Evolutionary conservation across 345 rosid genomes (phyloP).

Genomic region (Barbarea vulgaris): DNA sequence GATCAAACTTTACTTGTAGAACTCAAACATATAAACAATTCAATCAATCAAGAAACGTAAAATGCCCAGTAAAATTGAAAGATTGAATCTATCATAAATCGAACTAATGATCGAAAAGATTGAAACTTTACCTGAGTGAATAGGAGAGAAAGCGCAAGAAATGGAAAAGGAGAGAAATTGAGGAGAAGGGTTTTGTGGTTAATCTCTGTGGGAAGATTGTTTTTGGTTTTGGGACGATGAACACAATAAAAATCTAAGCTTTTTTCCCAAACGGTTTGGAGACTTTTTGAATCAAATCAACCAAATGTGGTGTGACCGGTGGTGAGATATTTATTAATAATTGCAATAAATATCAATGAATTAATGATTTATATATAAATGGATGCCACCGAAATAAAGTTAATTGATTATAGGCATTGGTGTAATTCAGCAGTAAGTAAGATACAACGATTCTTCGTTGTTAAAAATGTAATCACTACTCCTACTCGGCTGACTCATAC

Average conservation of each 20-base stretch:
- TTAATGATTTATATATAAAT: background rate
- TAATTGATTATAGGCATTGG: background rate
- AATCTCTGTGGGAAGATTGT: too few relatives aligned
- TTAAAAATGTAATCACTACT: background rate
- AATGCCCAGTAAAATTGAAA: background rate
- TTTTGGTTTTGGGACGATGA: background rate
- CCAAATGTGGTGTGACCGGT: conserved; percentile 20
- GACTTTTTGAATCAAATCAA: conserved; percentile 14
- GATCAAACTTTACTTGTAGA: conserved; percentile 29
- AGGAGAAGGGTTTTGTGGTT: background rate
- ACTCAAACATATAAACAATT: conserved; percentile 15
- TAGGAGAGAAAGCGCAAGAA: background rate
- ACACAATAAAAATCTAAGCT: background rate
- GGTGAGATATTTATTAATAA: conserved; percentile 9
- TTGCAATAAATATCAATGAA: background rate
- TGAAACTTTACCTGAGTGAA: conserved; percentile 3
- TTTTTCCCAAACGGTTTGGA: conserved; percentile 27
- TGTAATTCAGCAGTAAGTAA: background rate
- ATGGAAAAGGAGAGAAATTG: background rate
- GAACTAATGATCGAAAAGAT: background rate
- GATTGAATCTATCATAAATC: background rate
- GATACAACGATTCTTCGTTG: background rate
- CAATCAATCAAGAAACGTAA: background rate
- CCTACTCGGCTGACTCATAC: too few relatives aligned
- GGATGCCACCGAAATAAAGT: background rate